Evolutionary conservation across 192 early-diverging fungal species (phyloP).

Genomic region (Chytriomyces sp.): DNA sequence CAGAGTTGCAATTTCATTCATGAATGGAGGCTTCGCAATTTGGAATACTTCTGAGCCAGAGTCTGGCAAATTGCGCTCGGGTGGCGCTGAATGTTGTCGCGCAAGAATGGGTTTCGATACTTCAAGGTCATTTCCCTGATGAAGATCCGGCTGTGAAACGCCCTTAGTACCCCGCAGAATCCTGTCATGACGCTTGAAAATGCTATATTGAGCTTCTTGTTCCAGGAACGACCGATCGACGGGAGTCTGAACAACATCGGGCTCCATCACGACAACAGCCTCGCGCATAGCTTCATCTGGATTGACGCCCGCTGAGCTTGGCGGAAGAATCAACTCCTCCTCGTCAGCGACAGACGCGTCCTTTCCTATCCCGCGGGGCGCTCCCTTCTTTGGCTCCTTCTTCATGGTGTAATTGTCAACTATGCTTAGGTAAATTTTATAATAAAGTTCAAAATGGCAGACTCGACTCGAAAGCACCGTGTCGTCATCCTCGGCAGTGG

Average conservation of each 20-base stretch:
- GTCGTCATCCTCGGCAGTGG: too few relatives aligned
- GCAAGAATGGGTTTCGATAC: not conserved
- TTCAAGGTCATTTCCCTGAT: not conserved
- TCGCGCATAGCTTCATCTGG: too few relatives aligned
- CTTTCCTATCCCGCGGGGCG: too few relatives aligned
- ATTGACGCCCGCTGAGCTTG: too few relatives aligned
- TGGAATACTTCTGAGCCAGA: not conserved
- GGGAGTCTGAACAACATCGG: not conserved
- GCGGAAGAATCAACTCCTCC: too few relatives aligned
- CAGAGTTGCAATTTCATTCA: not conserved
- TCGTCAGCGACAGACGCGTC: too few relatives aligned
- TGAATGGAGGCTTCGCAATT: not conserved
- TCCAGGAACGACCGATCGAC: not conserved
- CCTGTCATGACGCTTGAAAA: not conserved
- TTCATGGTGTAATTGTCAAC: too few relatives aligned
- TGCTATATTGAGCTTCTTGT: not conserved
- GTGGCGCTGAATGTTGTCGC: not conserved
- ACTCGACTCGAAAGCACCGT: too few relatives aligned
- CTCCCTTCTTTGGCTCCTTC: too few relatives aligned
- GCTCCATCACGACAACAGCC: too few relatives aligned
- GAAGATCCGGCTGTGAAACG: not conserved
- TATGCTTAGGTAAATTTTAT: too few relatives aligned
- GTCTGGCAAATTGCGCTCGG: not conserved
- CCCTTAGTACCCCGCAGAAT: not conserved
- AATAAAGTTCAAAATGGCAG: too few relatives aligned